Conservation (phyloP, 108 stramenopile genomes). For the Epithemia pelagica region DNA sequence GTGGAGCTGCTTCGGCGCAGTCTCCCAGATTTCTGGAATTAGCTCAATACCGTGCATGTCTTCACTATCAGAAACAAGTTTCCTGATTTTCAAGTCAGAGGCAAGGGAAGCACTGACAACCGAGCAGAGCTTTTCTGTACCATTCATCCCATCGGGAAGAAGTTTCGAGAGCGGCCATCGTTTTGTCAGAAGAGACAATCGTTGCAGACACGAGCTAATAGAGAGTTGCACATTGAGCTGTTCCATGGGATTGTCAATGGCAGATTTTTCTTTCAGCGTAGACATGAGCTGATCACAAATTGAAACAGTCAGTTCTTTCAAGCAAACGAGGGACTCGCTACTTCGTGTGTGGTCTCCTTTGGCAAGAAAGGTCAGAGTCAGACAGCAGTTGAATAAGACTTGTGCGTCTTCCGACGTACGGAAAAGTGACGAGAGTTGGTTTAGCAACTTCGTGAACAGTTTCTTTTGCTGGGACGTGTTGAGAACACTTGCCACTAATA, state of each 20-base stretch:
- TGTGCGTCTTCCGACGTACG: constrained; percentile 52
- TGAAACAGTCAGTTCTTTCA: constrained; percentile 37
- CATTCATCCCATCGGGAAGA: constrained; percentile 7
- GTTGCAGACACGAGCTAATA: constrained; percentile 50
- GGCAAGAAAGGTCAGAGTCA: constrained; percentile 42
- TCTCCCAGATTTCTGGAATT: constrained; percentile 7
- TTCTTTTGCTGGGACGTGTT: constrained; percentile 64
- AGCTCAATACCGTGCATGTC: background rate
- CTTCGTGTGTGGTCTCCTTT: constrained; percentile 60
- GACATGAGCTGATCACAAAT: constrained; percentile 54
- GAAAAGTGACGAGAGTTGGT: constrained; percentile 55
- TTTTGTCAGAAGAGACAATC: constrained; percentile 47
- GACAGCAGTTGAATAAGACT: constrained; percentile 49
- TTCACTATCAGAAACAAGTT: constrained; percentile 1
- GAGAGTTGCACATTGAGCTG: constrained; percentile 47
- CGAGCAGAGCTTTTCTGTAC: constrained; percentile 2
- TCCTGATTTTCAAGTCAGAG: background rate
- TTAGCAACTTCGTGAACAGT: constrained; percentile 56
- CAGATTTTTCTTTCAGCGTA: constrained; percentile 23
- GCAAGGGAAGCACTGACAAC: background rate
- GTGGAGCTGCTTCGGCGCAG: constrained; percentile 1
- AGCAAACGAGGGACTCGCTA: constrained; percentile 49
- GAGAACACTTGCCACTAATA: constrained; percentile 34
- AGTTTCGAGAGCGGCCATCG: constrained; percentile 28
- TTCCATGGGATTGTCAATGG: constrained; percentile 7